phyloP scores from a whole-genome alignment of 2,329 filamentous ascomycete species.

The Claviceps monticola region DNA sequence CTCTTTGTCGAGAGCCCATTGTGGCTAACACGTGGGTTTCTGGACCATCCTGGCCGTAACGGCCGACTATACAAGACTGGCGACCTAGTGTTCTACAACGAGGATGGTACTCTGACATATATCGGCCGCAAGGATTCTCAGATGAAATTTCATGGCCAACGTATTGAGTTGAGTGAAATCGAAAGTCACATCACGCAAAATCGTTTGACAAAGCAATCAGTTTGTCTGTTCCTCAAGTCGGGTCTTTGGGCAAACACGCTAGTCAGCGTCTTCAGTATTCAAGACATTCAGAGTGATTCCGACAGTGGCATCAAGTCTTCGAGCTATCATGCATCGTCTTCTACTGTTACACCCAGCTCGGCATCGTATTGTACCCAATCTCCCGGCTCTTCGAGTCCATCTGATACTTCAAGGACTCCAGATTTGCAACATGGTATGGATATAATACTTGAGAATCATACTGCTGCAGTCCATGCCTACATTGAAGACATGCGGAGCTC shows the following conservation, averaged over 20 bases:
- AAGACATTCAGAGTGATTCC: background rate
- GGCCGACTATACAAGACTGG: conserved; percentile 20
- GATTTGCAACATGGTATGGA: background rate
- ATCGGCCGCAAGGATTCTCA: conserved; percentile 38
- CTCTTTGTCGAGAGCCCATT: conserved; percentile 13
- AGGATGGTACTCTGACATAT: conserved; percentile 22
- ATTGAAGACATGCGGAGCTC: conserved; percentile 4
- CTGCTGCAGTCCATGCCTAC: background rate
- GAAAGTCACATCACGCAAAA: conserved; percentile 7
- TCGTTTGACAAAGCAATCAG: background rate
- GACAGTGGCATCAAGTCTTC: background rate
- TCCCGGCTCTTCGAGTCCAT: background rate
- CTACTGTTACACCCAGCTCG: background rate
- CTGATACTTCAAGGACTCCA: background rate
- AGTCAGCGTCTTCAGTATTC: conserved; percentile 2
- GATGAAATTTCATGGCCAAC: conserved; percentile 39
- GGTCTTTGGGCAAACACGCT: conserved; percentile 4
- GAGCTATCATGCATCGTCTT: background rate
- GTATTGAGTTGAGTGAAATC: conserved; percentile 17
- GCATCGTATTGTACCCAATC: background rate
- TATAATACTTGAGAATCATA: background rate
- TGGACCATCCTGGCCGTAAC: background rate
- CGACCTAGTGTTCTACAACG: conserved; percentile 18
- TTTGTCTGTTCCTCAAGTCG: background rate
- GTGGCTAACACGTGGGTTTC: conserved; percentile 18